phyloP scores from a whole-genome alignment of 2,329 filamentous ascomycete species.

The Ilyonectria mors-panacis region DNA sequence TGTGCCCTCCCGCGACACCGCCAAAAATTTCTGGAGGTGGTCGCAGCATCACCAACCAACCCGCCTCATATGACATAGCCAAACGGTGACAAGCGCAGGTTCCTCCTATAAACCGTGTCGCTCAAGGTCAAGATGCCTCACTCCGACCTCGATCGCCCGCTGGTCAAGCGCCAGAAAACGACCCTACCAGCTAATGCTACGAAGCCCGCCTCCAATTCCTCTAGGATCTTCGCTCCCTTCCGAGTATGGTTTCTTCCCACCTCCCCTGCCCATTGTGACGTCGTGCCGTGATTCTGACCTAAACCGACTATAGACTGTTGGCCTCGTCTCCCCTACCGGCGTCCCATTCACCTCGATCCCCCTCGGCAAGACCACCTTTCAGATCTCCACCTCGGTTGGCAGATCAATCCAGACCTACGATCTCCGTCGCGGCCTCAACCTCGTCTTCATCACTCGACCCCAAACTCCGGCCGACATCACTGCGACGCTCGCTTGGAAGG shows the following conservation, averaged over 20 bases:
- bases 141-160: slow-evolving; percentile 71
- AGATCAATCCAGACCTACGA: slow-evolving; percentile 96
- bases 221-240: slow-evolving; percentile 93
- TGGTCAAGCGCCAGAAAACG: slow-evolving; percentile 83
- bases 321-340: slow-evolving; percentile 89
- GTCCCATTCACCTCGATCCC: slow-evolving; percentile 93
- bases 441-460: slow-evolving; percentile 93
- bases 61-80: slow-evolving; percentile 38
- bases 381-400: slow-evolving; percentile 96
- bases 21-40: slow-evolving; percentile 51
- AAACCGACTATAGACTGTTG: slow-evolving; percentile 77
- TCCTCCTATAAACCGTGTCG: slow-evolving; percentile 19
- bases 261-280: slow-evolving; percentile 9
- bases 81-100: slow-evolving; percentile 29
- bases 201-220: slow-evolving; percentile 65
- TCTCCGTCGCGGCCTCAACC: slow-evolving; percentile 87
- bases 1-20: slow-evolving; percentile 45
- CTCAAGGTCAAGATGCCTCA: slow-evolving; percentile 65
- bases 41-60: slow-evolving; percentile 37
- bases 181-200: slow-evolving; percentile 54
- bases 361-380: slow-evolving; percentile 93
- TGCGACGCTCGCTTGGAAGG: slow-evolving; percentile 89
- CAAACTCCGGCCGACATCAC: slow-evolving; percentile 90
- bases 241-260: slow-evolving; percentile 72
- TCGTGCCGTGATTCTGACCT: slow-evolving; percentile 2